These are phyloP conservation scores for Bryum argenteum DNA, from an alignment of 225 moss, liverwort and hornwort genomes.

Conservation along the genomic window DNA sequence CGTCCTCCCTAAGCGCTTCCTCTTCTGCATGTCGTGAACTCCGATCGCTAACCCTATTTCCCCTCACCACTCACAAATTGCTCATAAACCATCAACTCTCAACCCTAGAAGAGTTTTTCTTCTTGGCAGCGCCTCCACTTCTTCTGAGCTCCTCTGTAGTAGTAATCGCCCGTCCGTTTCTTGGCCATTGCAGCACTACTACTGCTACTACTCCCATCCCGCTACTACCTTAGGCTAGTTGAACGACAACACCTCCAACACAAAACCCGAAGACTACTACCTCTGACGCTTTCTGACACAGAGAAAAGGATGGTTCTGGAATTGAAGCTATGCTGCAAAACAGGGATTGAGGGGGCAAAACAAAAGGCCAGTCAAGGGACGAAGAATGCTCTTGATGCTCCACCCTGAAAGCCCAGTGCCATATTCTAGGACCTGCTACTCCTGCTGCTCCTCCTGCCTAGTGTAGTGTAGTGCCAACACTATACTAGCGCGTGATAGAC, in stretches of 20 bases:
- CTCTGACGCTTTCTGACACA: neutral
- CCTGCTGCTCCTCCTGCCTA: too few relatives aligned
- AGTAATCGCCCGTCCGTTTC: neutral
- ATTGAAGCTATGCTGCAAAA: too few relatives aligned
- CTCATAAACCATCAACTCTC: slow-evolving; percentile 9
- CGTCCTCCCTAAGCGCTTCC: slow-evolving; percentile 56
- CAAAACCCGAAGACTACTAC: neutral
- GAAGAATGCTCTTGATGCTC: neutral
- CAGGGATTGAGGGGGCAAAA: neutral
- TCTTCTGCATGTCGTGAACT: slow-evolving; percentile 52
- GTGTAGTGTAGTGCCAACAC: neutral
- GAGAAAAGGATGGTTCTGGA: neutral
- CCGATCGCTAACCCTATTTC: slow-evolving; percentile 30
- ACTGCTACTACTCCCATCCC: too few relatives aligned
- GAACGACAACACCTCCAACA: slow-evolving; percentile 18
- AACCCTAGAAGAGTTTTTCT: slow-evolving; percentile 20
- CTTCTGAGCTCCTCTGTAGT: neutral
- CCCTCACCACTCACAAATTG: slow-evolving; percentile 20
- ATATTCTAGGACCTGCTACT: too few relatives aligned
- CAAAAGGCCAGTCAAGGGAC: neutral
- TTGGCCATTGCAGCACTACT: neutral
- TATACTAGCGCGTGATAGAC: neutral
- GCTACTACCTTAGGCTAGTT: slow-evolving; percentile 37
- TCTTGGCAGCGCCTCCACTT: slow-evolving; percentile 15
- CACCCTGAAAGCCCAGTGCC: too few relatives aligned